Evolutionary conservation across 2,329 filamentous ascomycete species (phyloP).

Genomic region (Ceratocystis cubensis): DNA sequence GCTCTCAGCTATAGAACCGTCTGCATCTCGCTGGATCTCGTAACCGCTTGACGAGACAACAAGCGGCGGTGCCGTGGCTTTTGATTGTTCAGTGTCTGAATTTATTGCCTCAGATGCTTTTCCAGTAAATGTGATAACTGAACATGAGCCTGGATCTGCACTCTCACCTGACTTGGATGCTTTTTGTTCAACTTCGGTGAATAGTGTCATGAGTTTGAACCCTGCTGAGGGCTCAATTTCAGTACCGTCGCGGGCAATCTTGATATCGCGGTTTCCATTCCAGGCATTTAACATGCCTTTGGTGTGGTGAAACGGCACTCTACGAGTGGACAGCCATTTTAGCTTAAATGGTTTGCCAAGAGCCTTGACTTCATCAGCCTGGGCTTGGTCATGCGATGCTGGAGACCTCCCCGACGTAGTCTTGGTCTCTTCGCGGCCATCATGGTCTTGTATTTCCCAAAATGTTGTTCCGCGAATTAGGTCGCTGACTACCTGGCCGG

Average conservation of each 20-base stretch:
- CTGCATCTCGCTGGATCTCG: not conserved
- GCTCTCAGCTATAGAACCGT: not conserved
- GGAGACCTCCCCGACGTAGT: constrained; percentile 22
- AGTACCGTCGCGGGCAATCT: constrained; percentile 88
- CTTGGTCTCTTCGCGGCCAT: constrained; percentile 27
- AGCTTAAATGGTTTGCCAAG: constrained; percentile 75
- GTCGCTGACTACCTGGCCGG: constrained; percentile 82
- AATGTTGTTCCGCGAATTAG: constrained; percentile 91
- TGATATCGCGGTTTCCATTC: constrained; percentile 92
- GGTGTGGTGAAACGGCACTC: constrained; percentile 79
- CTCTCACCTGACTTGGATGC: not conserved
- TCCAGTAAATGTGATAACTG: not conserved
- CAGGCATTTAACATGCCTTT: constrained; percentile 80
- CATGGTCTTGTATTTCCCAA: constrained; percentile 57
- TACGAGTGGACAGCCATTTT: constrained; percentile 74
- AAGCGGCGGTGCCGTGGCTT: not conserved
- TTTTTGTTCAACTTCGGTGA: constrained; percentile 45
- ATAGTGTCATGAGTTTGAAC: constrained; percentile 62
- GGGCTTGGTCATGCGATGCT: constrained; percentile 39
- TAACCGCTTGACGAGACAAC: not conserved
- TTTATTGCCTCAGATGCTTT: not conserved
- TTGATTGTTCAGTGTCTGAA: not conserved
- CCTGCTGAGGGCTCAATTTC: constrained; percentile 79
- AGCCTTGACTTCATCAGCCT: constrained; percentile 32
- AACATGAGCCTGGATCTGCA: not conserved